phyloP scores from a whole-genome alignment of 129 eudicot genomes.

The Pulicaria dysenterica region DNA sequence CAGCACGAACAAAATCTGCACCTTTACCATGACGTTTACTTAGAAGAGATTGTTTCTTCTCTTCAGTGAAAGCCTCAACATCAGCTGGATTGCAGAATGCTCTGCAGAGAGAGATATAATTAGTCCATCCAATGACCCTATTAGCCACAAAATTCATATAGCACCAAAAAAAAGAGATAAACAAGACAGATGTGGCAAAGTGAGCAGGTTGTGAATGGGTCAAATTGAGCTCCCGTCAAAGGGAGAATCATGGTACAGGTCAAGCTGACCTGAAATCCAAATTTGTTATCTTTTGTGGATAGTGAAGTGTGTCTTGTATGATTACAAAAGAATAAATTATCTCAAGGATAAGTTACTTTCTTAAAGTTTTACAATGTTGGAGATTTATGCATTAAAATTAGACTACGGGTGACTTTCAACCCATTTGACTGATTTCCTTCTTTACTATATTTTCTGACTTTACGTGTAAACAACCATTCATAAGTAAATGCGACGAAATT shows the following conservation, averaged over 20 bases:
- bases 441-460: background rate
- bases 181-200: background rate
- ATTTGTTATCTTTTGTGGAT: too few species aligned
- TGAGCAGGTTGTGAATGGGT: background rate
- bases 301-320: background rate
- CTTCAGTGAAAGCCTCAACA: slow-evolving; percentile 90
- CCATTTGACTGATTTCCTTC: background rate
- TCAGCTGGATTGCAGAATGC: slow-evolving; percentile 93
- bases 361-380: background rate
- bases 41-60: slow-evolving; percentile 60
- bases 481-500: background rate
- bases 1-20: slow-evolving; percentile 88
- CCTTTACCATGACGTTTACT: slow-evolving; percentile 79
- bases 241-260: background rate
- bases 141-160: background rate
- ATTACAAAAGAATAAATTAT: background rate
- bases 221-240: background rate
- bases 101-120: slow-evolving; percentile 42
- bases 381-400: background rate
- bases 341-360: background rate
- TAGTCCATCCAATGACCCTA: background rate
- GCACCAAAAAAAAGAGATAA: background rate
- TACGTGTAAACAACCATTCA: background rate
- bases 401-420: background rate
- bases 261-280: background rate